These are phyloP conservation scores for Magnaporthiopsis incrustans DNA, from an alignment of 2,329 filamentous ascomycete genomes.

Conservation along the genomic window DNA sequence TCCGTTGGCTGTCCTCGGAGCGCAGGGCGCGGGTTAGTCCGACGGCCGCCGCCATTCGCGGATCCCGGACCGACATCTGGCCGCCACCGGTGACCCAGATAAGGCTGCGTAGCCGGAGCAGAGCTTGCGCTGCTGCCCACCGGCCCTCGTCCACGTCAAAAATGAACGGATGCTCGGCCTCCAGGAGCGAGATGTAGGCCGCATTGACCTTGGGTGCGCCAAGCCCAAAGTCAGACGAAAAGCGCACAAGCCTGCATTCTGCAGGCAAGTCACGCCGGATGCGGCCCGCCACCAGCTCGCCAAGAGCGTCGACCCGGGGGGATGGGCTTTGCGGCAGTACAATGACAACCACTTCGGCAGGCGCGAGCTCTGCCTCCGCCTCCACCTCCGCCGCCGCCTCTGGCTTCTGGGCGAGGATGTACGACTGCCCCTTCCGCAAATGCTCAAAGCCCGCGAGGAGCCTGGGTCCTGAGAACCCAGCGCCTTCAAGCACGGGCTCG, in stretches of 20 bases:
- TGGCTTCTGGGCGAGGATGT: background rate
- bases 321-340: background rate
- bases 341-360: background rate
- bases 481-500: background rate
- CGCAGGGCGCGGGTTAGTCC: slow-evolving; percentile 39
- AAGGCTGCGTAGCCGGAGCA: slow-evolving; percentile 31
- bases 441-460: background rate
- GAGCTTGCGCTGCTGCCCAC: slow-evolving; percentile 31
- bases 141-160: slow-evolving; percentile 29
- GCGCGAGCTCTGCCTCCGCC: too few relatives aligned
- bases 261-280: background rate
- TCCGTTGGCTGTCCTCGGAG: slow-evolving; percentile 38
- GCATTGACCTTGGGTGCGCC: background rate
- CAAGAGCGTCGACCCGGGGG: background rate
- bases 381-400: background rate
- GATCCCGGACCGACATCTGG: slow-evolving; percentile 25
- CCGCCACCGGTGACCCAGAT: slow-evolving; percentile 41
- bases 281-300: background rate
- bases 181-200: slow-evolving; percentile 37
- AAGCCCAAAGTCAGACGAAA: background rate
- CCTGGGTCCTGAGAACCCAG: background rate
- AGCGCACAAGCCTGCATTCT: background rate
- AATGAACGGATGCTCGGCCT: slow-evolving; percentile 24
- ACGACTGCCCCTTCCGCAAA: background rate
- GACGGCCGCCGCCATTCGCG: slow-evolving; percentile 31